A percentile compares a stretch with the other conserved stretches of the same genome.
These are phyloP conservation scores for Monosporascus sp. DNA, from an alignment of 2,329 filamentous ascomycete genomes.

Conservation along the genomic window DNA sequence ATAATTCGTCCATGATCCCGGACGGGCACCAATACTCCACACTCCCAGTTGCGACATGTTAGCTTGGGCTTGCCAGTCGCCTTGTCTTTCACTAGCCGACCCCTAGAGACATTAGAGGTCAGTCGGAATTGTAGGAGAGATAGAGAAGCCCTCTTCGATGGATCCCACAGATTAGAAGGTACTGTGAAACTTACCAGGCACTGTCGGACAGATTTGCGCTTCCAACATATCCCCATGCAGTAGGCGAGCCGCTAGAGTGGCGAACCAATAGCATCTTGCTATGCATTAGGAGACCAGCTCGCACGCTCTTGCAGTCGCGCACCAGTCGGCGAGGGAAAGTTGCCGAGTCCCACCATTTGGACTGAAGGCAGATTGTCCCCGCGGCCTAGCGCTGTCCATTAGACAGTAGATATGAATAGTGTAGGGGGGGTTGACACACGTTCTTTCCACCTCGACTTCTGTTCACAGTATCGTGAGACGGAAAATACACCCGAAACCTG, in stretches of 20 bases:
- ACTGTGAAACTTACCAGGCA: conserved; percentile 63
- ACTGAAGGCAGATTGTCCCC: conserved; percentile 77
- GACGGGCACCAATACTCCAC: conserved; percentile 73
- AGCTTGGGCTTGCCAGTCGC: conserved; percentile 65
- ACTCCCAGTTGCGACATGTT: conserved; percentile 91
- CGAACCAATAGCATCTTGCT: conserved; percentile 67
- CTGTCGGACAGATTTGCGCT: conserved; percentile 90
- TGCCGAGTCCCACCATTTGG: conserved; percentile 63
- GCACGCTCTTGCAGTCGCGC: conserved; percentile 68
- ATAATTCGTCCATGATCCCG: conserved; percentile 11
- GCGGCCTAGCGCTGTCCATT: conserved; percentile 45
- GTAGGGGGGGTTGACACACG: conserved; percentile 34
- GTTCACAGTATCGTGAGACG: conserved; percentile 64
- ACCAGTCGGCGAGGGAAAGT: conserved; percentile 69
- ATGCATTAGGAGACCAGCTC: conserved; percentile 75
- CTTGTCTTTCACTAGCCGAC: conserved; percentile 67
- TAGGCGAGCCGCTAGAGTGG: conserved; percentile 15
- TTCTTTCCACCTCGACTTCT: conserved; percentile 57
- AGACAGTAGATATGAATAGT: not conserved
- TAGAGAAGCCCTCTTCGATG: not conserved
- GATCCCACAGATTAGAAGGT: not conserved
- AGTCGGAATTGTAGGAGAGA: not conserved
- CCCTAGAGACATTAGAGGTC: conserved; percentile 47
- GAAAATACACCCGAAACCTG: conserved; percentile 73
- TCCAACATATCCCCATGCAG: conserved; percentile 78